Evolutionary conservation across 176 grass and related monocot species (phyloP), one percentile per base, ranked within the genome.

Genomic region (Oryza glaberrima): DNA sequence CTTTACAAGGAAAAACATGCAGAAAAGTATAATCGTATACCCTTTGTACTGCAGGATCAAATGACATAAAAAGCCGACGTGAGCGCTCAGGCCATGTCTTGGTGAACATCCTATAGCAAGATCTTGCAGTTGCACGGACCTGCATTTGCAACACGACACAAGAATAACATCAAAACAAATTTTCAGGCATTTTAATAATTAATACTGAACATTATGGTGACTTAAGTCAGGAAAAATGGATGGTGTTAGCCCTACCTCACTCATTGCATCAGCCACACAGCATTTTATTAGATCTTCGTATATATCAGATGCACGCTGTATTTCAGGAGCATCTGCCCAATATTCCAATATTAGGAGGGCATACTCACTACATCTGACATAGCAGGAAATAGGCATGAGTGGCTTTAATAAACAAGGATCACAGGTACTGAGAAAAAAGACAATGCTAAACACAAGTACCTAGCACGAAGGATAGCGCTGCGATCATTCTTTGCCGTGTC

Each of bases 321-420:
- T 97, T 92, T 97, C 94, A 78, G 81, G 92, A 71, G 92, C 92
- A 91, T 97, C 94, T 54, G 92, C 92, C 94, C 94, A 94, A 83
- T 94, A 94, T 85, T 97, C 94, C 49, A 97, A 77, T 89, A 92
- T 58, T 87, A 94, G 84, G 70, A 97, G 86, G 58, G 94, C 88
- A 94, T 97, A 97, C 76, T 94, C 94, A 78, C 92, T 92, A 56
- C 94, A 97, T 81, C 94, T 97, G 84, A 63, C 69, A 77, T 81
- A 84, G 61, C 25, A 77, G 48, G 26, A 85, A 79, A 49, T 40
- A 77, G 63, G 52, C 65, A 84, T 92, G 67, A 83, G 68, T 86
- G 65, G 54, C 46, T 83, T 17, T 49, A 86, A 68, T 40, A 83
- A 35, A 56, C 16, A 56, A 56, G 16, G 17, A 68, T 48, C 69